A percentile compares a stretch with the other conserved stretches of the same genome.
Evolutionary conservation across 768 basidiomycete genomes (phyloP).

Genomic region (Mycena metata): DNA sequence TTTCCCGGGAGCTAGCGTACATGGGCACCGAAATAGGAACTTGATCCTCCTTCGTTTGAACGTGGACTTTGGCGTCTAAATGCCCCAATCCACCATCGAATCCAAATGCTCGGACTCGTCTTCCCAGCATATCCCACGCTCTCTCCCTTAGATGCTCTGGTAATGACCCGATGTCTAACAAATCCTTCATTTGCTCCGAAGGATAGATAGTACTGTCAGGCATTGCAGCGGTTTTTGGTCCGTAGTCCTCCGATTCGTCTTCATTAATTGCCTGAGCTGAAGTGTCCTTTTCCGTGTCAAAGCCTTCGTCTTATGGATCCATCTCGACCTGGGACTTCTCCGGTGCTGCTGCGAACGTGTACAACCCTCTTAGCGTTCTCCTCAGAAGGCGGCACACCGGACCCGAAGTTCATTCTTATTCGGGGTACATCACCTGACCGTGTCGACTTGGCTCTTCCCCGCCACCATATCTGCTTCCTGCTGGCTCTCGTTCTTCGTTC

Average conservation of each 20-base stretch:
- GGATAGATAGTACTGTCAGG: not conserved
- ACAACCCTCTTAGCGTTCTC: not conserved
- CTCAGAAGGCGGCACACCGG: not conserved
- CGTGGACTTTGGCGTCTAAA: not conserved
- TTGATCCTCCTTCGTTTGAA: not conserved
- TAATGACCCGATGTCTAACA: constrained; percentile 12
- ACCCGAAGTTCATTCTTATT: not conserved
- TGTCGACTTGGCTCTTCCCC: not conserved
- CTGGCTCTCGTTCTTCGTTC: too few relatives aligned
- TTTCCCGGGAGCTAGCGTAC: constrained; percentile 36
- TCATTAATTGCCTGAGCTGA: not conserved
- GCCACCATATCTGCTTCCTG: too few relatives aligned
- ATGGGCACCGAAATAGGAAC: too few relatives aligned
- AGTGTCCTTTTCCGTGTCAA: not conserved
- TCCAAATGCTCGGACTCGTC: not conserved
- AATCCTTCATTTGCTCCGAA: not conserved
- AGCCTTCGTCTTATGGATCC: too few relatives aligned
- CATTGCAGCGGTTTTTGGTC: not conserved
- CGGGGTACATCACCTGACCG: not conserved
- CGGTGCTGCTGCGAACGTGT: too few relatives aligned
- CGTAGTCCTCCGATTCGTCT: constrained; percentile 6
- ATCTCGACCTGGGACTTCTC: too few relatives aligned
- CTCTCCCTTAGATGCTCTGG: constrained; percentile 3
- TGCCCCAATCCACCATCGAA: not conserved
- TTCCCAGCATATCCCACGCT: constrained; percentile 11